phyloP scores from a whole-genome alignment of 106 monocot genomes.

The Dendrobium chrysotoxum region DNA sequence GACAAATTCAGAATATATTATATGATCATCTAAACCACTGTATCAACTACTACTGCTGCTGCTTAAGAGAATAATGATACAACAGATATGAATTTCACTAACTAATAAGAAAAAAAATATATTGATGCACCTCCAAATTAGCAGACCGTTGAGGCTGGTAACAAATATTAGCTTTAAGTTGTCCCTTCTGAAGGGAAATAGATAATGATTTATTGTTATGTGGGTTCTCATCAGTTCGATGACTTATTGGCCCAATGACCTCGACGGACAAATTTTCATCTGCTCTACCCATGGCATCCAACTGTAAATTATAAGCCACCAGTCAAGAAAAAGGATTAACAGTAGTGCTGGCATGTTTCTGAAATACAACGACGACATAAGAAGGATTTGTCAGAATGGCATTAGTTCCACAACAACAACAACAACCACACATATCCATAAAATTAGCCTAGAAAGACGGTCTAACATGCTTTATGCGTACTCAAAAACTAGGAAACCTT shows the following conservation, averaged over 20 bases:
- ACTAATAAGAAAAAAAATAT: not conserved
- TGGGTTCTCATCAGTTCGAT: constrained; percentile 23
- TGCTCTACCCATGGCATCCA: constrained; percentile 82
- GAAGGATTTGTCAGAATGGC: not conserved
- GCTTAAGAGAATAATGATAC: constrained; percentile 4
- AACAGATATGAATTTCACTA: not conserved
- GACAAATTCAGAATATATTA: constrained; percentile 12
- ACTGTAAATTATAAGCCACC: constrained; percentile 34
- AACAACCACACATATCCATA: not conserved
- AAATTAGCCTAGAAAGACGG: not conserved
- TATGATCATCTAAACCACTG: not conserved
- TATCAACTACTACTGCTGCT: not conserved
- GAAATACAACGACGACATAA: not conserved
- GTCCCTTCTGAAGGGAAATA: constrained; percentile 88
- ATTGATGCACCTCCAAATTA: constrained; percentile 70
- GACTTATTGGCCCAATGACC: constrained; percentile 54
- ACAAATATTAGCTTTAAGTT: constrained; percentile 70
- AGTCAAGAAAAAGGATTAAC: constrained; percentile 1
- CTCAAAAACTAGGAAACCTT: not conserved
- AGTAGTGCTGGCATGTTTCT: not conserved
- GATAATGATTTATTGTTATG: constrained; percentile 49
- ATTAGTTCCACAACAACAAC: not conserved
- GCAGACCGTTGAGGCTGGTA: constrained; percentile 78
- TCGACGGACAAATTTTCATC: constrained; percentile 90
- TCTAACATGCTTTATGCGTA: not conserved